Evolutionary conservation across 2,329 filamentous ascomycete species (phyloP).

Genomic region (Colletotrichum spinosum): DNA sequence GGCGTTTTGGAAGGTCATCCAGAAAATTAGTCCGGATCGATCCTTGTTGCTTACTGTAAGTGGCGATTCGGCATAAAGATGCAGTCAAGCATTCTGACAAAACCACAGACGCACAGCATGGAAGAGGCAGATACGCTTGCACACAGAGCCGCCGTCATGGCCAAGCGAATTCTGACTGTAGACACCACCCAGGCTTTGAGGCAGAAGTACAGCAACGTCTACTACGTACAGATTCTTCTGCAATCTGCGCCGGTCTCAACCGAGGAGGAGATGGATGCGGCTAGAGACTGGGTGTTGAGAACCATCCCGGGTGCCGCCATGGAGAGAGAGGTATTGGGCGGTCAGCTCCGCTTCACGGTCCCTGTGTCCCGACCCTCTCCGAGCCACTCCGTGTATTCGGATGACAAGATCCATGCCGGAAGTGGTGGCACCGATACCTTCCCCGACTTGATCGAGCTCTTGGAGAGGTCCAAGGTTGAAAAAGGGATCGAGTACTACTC

Average conservation of each 20-base stretch:
- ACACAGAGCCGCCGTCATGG: conserved; percentile 48
- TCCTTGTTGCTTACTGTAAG: conserved; percentile 72
- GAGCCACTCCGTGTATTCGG: neutral
- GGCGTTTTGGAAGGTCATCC: conserved; percentile 80
- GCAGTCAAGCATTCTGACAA: neutral
- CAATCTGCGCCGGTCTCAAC: conserved; percentile 67
- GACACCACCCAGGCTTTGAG: conserved; percentile 70
- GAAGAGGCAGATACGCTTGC: conserved; percentile 84
- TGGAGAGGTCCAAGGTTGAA: neutral
- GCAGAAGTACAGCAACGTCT: conserved; percentile 69
- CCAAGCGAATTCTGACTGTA: conserved; percentile 64
- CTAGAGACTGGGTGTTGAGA: conserved; percentile 65
- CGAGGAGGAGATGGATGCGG: conserved; percentile 64
- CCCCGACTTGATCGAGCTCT: neutral
- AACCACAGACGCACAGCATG: conserved; percentile 75
- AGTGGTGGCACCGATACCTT: neutral
- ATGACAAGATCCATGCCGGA: conserved; percentile 64
- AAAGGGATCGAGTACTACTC: conserved; percentile 52
- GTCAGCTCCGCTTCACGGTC: conserved; percentile 66
- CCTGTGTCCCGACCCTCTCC: neutral
- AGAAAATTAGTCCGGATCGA: conserved; percentile 72
- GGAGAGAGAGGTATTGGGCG: conserved; percentile 70
- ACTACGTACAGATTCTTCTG: conserved; percentile 73
- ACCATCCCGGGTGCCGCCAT: conserved; percentile 66
- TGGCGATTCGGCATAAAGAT: too few species aligned